Evolutionary conservation across 2,329 filamentous ascomycete species (phyloP), one percentile per base, ranked within the genome.

Genomic region (Diaporthe amygdali): DNA sequence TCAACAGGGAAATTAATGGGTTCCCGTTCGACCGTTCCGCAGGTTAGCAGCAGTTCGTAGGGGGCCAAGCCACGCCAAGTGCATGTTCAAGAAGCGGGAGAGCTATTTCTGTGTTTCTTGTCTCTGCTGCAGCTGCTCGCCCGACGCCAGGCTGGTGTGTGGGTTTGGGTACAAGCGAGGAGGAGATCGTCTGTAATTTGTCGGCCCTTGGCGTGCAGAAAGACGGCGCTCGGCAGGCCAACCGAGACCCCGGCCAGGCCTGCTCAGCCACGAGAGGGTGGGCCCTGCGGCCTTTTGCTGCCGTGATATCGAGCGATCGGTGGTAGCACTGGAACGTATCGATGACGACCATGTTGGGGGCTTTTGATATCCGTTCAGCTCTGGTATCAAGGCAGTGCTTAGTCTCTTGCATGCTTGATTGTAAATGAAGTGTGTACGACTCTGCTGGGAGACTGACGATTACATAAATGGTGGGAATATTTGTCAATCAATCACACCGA

Each of bases 311-410:
- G 46, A 66, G 46, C 34, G 46, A 63, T 63, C 30, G 34, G 46
- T 51, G 63, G 63, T 32, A 41, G 63, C 46, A 39, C 32, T 22
- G 34, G 17, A 27, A 41, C 41, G 27, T 7, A 52, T 67, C 22
- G 22, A 54, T 67, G 64, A 32, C 37, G 64, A n/a, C 14, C 47
- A 37, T 32, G 12, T 56, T 6, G 51, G 39, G 15, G 49, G 49
- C 20, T 17, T 55, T 25, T 12, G 8, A 30, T 22, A 10, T 27
- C 27, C 32, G 20, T 34, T 54, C 47, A 55, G 34, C 52, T 44
- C 12, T 34, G 49, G 22, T 20, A 37, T n/a, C 47, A 52, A 9
- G 64, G 47, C 39, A 34, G 51, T 56, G 85, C 84, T 69, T 80
- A 17, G 44, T 34, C 39, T 63, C 25, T 3, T 5, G 46, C 56